Percentiles rank a stretch among this genome's conserved stretches.
Evolutionary conservation across 495 filamentous ascomycete genomes (phyloP).

Genomic region (Daldinia caldariorum): DNA sequence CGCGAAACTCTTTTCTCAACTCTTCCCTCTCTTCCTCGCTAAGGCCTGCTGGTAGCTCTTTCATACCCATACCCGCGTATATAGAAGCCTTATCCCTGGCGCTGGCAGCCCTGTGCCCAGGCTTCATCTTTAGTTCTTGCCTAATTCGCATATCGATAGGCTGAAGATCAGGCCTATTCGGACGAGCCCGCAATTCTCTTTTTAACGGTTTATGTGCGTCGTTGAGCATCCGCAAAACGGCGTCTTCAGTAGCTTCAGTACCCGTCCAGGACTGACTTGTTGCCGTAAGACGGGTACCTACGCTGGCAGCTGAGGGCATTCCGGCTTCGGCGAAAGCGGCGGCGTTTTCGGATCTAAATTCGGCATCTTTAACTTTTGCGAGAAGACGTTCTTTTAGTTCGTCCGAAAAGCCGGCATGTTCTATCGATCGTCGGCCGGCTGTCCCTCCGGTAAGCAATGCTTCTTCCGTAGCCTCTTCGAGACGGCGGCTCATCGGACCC

Average conservation of each 20-base stretch:
- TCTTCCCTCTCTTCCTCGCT: constrained; percentile 75
- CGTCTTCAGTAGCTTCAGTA: constrained; percentile 74
- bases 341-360: constrained; percentile 76
- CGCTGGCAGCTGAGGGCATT: constrained; percentile 72
- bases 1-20: constrained; percentile 75
- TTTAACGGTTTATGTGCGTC: constrained; percentile 80
- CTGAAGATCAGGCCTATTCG: constrained; percentile 62
- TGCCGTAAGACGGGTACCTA: constrained; percentile 77
- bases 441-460: constrained; percentile 75
- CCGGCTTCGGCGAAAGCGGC: constrained; percentile 72
- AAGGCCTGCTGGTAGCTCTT: constrained; percentile 64
- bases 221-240: constrained; percentile 86
- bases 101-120: constrained; percentile 72
- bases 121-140: constrained; percentile 48
- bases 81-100: constrained; percentile 80
- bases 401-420: constrained; percentile 87
- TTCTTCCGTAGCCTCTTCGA: constrained; percentile 84
- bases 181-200: constrained; percentile 53
- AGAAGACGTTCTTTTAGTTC: constrained; percentile 81
- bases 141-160: constrained; percentile 69
- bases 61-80: constrained; percentile 68
- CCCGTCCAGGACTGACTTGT: constrained; percentile 81
- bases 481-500: constrained; percentile 77
- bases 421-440: constrained; percentile 75
- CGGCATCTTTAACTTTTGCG: constrained; percentile 73